Conservation (phyloP, 106 monocot species). For the Vanilla planifolia region DNA sequence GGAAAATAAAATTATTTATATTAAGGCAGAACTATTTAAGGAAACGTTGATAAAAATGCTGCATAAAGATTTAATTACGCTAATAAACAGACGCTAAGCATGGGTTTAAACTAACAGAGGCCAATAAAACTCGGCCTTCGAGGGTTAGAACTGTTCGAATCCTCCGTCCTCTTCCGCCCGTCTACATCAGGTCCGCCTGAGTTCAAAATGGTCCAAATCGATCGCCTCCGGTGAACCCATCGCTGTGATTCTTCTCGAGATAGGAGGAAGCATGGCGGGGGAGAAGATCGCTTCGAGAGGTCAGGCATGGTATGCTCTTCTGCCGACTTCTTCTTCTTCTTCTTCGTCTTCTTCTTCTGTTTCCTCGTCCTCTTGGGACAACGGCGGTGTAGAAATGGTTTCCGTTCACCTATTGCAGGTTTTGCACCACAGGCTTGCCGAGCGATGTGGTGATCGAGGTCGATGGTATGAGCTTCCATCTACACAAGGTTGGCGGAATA, state of each 20-base stretch:
- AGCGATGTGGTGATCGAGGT: slow-evolving; percentile 84
- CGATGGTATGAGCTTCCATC: slow-evolving; percentile 74
- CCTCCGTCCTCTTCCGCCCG: neutral
- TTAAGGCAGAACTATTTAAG: no score
- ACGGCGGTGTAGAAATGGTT: neutral
- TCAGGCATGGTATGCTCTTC: slow-evolving; percentile 56
- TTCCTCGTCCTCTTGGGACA: neutral
- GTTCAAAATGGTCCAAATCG: neutral
- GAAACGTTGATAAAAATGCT: no score
- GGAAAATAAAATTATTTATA: no score
- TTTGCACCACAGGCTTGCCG: slow-evolving; percentile 83
- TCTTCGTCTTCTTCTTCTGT: neutral
- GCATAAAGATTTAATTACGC: no score
- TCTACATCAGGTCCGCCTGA: neutral
- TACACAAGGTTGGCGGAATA: slow-evolving; percentile 61
- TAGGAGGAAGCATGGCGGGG: slow-evolving; percentile 22
- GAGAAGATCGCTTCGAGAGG: slow-evolving; percentile 37
- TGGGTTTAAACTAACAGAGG: no score
- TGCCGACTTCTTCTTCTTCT: neutral
- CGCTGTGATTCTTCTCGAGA: no score
- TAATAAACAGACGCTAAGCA: no score
- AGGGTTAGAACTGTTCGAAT: neutral
- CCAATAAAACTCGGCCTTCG: neutral
- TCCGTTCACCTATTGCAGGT: slow-evolving; percentile 25
- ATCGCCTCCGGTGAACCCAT: no score